Base-by-base conservation (phyloP, 768 basidiomycete genomes). In the Termitomyces sp. region DNA sequence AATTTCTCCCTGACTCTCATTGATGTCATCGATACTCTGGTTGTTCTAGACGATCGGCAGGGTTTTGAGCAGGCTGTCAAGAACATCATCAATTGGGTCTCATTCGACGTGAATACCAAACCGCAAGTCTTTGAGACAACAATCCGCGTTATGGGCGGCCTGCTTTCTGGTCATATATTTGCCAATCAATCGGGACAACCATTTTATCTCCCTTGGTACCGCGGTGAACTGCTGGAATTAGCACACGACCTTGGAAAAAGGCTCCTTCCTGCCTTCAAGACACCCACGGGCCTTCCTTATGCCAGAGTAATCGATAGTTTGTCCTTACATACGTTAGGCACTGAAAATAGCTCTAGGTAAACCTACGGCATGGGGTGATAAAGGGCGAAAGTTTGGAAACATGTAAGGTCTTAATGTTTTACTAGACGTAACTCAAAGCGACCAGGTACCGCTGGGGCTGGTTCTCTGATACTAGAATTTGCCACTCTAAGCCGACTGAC, bases 91-190 rank as follows among this genome's bases (percentile, higher is more conserved):
- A 70, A 83, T 51, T 84, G 82, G 78, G 90, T 97, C 38, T 86
- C 86, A 0, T 98, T 97, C 68, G 90, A 98, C 66, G 88, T 93
- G 55, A 87, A 98, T 70, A 93, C 92, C 41, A 92, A 85, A 69
- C 93, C 97, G n/a, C 96, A 99, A 77, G 88, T 98, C 4, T 99
- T 99, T 65, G 96, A 99, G 74, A 91, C 90, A 10, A 98, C 92
- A 1, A 98, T 98, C 53, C 84, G 95, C 26, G 92, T 94, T 6
- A 74, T 99, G 9, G 97, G 97, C 3, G 93, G 93, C 4, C 79
- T 99, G 37, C 68, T 94, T 14, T 92, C 90, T 7, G 93, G 83
- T 24, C 93, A 94, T 63, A 82, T 87, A 50, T 89, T 85, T 66
- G 90, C 91, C n/a, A 84, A 76, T 57, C 75, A 82, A 48, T 71